Percentiles rank a stretch among this genome's conserved stretches.
phyloP scores from a whole-genome alignment of 148 eudicot species.

The Amaranthus hypochondriacus region DNA sequence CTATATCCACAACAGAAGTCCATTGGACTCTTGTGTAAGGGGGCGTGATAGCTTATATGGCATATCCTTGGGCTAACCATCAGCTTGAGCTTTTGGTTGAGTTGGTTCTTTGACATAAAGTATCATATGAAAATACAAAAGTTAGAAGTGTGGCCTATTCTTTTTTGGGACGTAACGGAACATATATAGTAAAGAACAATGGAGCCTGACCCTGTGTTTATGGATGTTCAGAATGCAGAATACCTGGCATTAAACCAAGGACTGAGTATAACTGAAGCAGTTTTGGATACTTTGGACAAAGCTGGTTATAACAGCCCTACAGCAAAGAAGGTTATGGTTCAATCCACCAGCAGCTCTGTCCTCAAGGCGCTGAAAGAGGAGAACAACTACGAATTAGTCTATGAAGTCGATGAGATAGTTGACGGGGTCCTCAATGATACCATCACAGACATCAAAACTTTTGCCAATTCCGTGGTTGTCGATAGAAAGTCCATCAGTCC shows the following conservation, averaged over 20 bases:
- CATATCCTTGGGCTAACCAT: too few relatives aligned
- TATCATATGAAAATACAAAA: too few relatives aligned
- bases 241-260: slow-evolving; percentile 69
- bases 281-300: slow-evolving; percentile 43
- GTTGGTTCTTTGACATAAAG: too few relatives aligned
- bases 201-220: not conserved
- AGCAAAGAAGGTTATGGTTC: slow-evolving; percentile 60
- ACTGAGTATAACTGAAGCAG: slow-evolving; percentile 56
- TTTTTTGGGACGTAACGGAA: not conserved
- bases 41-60: too few relatives aligned
- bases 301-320: slow-evolving; percentile 39
- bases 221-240: slow-evolving; percentile 57
- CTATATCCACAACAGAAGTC: too few relatives aligned
- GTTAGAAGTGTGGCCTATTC: too few relatives aligned
- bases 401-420: slow-evolving; percentile 50
- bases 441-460: slow-evolving; percentile 51
- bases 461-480: slow-evolving; percentile 66
- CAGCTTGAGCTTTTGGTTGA: too few relatives aligned
- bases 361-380: slow-evolving; percentile 44
- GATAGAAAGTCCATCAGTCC: slow-evolving; percentile 58
- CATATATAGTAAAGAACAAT: not conserved
- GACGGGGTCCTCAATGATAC: slow-evolving; percentile 49
- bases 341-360: slow-evolving; percentile 65
- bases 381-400: slow-evolving; percentile 58
- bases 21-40: too few relatives aligned